Conservation (phyloP, 1,139 yeast genomes). For the Nakaseomyces kungkrabaensis region DNA sequence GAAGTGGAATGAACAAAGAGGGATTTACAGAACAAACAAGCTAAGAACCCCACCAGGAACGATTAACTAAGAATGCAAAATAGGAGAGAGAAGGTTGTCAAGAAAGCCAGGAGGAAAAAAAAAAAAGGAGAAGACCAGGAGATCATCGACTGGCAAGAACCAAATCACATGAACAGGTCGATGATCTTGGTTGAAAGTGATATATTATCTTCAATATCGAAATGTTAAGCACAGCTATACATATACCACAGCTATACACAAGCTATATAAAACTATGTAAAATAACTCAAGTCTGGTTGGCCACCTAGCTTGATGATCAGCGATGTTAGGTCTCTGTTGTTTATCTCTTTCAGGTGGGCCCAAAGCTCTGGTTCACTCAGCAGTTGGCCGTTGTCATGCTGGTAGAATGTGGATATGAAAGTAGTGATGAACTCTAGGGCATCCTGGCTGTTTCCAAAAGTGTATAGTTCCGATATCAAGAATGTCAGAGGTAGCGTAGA, state of each 20-base stretch:
- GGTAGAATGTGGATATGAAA: neutral
- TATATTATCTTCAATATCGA: neutral
- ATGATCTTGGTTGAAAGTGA: too few relatives aligned
- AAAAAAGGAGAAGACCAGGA: too few relatives aligned
- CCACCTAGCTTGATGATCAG: neutral
- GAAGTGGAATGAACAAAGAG: too few relatives aligned
- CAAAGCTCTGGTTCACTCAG: conserved; percentile 2
- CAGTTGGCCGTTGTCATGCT: neutral
- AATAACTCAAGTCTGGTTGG: neutral
- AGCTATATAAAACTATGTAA: neutral
- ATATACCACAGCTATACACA: neutral
- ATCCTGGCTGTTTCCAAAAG: conserved; percentile 4
- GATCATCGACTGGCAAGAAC: too few relatives aligned
- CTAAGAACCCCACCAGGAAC: too few relatives aligned
- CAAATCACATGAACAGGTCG: too few relatives aligned
- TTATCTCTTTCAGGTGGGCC: neutral
- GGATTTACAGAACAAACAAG: too few relatives aligned
- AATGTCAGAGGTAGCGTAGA: conserved; percentile 2
- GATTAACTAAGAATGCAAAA: too few relatives aligned
- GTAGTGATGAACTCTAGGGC: conserved; percentile 3
- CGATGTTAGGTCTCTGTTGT: neutral
- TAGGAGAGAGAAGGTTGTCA: too few relatives aligned
- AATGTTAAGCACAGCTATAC: too few relatives aligned
- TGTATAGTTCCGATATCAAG: conserved; percentile 6
- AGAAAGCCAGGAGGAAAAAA: too few relatives aligned